Percentiles rank a stretch among this genome's conserved stretches.
Evolutionary conservation across 305 asterid genomes (phyloP).

Genomic region (Fraxinus sp.): DNA sequence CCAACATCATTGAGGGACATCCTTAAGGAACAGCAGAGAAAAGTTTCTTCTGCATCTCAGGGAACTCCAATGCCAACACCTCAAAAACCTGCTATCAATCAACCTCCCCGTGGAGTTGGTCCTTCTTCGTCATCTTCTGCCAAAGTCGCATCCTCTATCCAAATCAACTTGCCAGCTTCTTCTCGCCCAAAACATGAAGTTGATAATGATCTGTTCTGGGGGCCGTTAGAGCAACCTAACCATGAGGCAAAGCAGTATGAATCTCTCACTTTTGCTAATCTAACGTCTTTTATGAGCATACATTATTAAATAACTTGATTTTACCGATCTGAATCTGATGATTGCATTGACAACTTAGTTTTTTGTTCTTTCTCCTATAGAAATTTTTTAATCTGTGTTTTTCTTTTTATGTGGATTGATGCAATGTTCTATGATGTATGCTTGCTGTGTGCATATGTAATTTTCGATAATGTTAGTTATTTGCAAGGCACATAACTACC

Average conservation of each 20-base stretch:
- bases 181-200: slow-evolving; percentile 42
- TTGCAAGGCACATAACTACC: neutral
- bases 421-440: neutral
- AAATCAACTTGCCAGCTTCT: slow-evolving; percentile 34
- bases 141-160: slow-evolving; percentile 50
- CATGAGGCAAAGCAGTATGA: slow-evolving; percentile 62
- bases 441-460: neutral
- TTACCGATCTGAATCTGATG: neutral
- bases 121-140: slow-evolving; percentile 57
- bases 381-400: neutral
- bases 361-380: neutral
- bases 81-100: slow-evolving; percentile 50
- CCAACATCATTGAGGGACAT: slow-evolving; percentile 79
- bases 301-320: neutral
- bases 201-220: slow-evolving; percentile 88
- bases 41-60: slow-evolving; percentile 41
- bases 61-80: slow-evolving; percentile 47
- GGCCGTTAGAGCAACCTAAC: slow-evolving; percentile 68
- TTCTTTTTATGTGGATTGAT: neutral
- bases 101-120: slow-evolving; percentile 48
- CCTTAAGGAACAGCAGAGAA: slow-evolving; percentile 69
- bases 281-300: neutral
- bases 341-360: neutral
- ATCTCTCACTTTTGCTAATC: neutral
- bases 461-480: neutral